Evolutionary conservation across 2,329 filamentous ascomycete genomes (phyloP), one percentile per base, ranked within the genome.

Genomic region (Aspergillus costaricaensis): DNA sequence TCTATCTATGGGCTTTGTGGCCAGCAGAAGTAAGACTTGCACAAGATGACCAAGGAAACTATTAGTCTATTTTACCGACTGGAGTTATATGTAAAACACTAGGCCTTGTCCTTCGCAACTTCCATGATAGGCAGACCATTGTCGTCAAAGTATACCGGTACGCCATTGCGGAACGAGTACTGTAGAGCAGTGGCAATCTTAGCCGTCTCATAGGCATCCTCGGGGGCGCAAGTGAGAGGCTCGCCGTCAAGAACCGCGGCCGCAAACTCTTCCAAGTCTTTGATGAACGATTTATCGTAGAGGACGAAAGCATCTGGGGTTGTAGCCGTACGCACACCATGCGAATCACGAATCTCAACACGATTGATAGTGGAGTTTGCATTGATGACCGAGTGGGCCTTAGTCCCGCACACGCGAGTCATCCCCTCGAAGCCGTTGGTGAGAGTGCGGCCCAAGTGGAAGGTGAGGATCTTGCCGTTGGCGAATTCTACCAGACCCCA

Each of bases 401-500:
- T 74, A n/a, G 74, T 76, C 53, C 74, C 74, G 25, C 68, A 72
- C 30, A 76, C 59, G n/a, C 73, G 70, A 10, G 74, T 76, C 21
- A 59, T 65, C 48, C 66, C 67, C 61, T 77, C 74, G 53, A 71
- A 76, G 19, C 74, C 74, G 63, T 74, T 76, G 41, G 70, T 74
- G 49, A 76, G 68, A 3, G 74, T 77, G 51, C 74, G 74, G 23
- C 74, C 71, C 7, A 76, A 64, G 64, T 74, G 70, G 3, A 70
- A 68, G n/a, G 67, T 74, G 43, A 76, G 62, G 27, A 76, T 64
- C 61, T 76, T 77, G 62, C 74, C 74, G 58, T 76, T 76, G 64
- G 72, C 67, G 60, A 72, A 76, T 62, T 77, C 74, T 7, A 77
- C 72, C 7, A 77, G 62, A 7, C 68, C 74, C 72, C 71, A 75